Evolutionary conservation across 257 asterid genomes (phyloP).

Genomic region (Solanum tarijense): DNA sequence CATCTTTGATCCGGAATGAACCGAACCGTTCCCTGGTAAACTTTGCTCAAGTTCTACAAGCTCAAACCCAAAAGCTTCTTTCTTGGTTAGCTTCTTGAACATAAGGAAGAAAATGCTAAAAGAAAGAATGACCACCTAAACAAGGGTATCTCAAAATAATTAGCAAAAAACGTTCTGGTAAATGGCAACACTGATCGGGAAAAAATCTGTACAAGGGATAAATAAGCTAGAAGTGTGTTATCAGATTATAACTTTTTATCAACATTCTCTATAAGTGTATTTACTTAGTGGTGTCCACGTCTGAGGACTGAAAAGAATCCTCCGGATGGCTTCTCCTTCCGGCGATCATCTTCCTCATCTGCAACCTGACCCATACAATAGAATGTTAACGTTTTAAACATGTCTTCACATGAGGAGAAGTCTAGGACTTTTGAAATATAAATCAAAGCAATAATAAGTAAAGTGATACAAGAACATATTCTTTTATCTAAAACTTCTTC

Average conservation of each 20-base stretch:
- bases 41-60: not conserved
- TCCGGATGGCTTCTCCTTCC: slow-evolving; percentile 56
- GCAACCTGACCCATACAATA: slow-evolving; percentile 46
- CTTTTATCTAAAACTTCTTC: not conserved
- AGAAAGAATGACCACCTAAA: not conserved
- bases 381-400: not conserved
- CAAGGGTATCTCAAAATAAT: not conserved
- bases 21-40: not conserved
- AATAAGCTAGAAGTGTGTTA: not conserved
- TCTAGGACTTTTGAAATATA: not conserved
- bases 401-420: not conserved
- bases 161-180: not conserved
- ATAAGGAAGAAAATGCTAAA: not conserved
- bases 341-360: slow-evolving; percentile 57
- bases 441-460: not conserved
- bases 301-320: slow-evolving; percentile 72
- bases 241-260: not conserved
- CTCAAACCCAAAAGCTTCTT: not conserved
- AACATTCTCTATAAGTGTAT: not conserved
- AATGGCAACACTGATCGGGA: not conserved
- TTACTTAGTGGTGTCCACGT: slow-evolving; percentile 48
- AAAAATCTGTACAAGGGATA: not conserved
- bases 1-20: not conserved
- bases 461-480: not conserved
- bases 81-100: not conserved